phyloP scores from a whole-genome alignment of 2,329 filamentous ascomycete species.

The Raffaelea ambrosiae region DNA sequence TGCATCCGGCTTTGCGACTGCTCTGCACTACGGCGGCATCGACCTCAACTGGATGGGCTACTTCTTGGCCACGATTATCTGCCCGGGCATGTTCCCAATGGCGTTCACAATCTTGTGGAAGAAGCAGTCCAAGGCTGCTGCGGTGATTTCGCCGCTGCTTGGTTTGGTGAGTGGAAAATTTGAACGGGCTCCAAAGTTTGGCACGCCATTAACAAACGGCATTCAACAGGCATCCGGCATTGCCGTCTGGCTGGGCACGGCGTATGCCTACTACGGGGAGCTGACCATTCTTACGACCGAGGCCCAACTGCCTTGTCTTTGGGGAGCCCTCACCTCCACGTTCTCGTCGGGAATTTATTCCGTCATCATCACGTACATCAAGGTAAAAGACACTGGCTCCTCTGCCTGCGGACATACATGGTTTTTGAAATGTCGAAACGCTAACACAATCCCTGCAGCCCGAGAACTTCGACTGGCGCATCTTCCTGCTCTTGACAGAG shows the following conservation, averaged over 20 bases:
- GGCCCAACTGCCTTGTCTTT: conserved; percentile 1
- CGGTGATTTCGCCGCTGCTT: background rate
- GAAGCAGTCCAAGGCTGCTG: conserved; percentile 64
- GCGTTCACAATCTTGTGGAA: conserved; percentile 74
- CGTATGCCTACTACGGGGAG: conserved; percentile 1
- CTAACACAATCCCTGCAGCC: background rate
- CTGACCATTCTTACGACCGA: background rate
- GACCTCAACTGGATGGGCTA: conserved; percentile 68
- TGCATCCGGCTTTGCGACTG: conserved; percentile 71
- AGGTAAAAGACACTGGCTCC: background rate
- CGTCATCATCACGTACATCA: conserved; percentile 1
- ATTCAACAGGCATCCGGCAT: conserved; percentile 1
- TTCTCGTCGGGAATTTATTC: conserved; percentile 1
- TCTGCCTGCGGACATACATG: background rate
- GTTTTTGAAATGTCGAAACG: background rate
- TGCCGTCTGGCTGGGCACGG: conserved; percentile 1
- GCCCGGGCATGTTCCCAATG: conserved; percentile 72
- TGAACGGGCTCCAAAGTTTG: no score
- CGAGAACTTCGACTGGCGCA: conserved; percentile 1
- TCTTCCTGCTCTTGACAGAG: background rate
- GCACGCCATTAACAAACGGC: no score
- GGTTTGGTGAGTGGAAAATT: background rate
- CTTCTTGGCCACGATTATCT: conserved; percentile 86
- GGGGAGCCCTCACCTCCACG: conserved; percentile 1
- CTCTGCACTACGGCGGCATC: conserved; percentile 63